Base-by-base conservation (phyloP, 805 yeast genomes). In the Candida nonsorbophila region DNA sequence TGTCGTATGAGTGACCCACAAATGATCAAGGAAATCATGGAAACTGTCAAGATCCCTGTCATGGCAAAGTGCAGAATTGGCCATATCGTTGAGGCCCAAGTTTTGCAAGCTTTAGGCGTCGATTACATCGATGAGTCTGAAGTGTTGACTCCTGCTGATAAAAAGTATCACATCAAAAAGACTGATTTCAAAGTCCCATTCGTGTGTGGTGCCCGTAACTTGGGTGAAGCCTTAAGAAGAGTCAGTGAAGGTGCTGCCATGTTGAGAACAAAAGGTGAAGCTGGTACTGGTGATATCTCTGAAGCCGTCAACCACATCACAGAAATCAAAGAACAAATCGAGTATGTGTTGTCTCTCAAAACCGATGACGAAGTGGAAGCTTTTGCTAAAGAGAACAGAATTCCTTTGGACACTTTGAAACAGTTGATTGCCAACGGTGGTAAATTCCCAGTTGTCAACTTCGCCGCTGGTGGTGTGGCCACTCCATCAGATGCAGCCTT, bases 1-100 rank as follows among this genome's bases (percentile, higher is more conserved):
- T 84, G 90, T 35, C 72, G 94, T 45, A 84, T 84, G 94, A 76
- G 84, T 13, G 94, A 84, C 51, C 94, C 94, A 3, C 62, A 77
- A 42, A 76, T 84, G 84, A 79, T 84, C 55, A 64, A 70, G 49
- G 77, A 71, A 12, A 84, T 83, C 53, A 79, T 79, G 84, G 74
- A 64, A 3, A 71, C 80, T 10, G 84, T 77, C 7, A 69, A 78
- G 5, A 77, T 77, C 37, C 84, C 84, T 4, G 90, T 83, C 29
- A 84, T 84, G 92, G 94, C 94, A 33, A 83, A 83, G 56, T 79
- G 81, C 48, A 71, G 94, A 52, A 83, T 84, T 44, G 94, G 94
- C 16, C 94, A 83, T 55, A 63, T 70, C 42, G 88, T 81, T 22
- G 94, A 84, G 59, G 90, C 92, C 11, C 86, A 81, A 59, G 67